Evolutionary conservation across 2,329 filamentous ascomycete genomes (phyloP).

Genomic region (Trichophyton equinum): DNA sequence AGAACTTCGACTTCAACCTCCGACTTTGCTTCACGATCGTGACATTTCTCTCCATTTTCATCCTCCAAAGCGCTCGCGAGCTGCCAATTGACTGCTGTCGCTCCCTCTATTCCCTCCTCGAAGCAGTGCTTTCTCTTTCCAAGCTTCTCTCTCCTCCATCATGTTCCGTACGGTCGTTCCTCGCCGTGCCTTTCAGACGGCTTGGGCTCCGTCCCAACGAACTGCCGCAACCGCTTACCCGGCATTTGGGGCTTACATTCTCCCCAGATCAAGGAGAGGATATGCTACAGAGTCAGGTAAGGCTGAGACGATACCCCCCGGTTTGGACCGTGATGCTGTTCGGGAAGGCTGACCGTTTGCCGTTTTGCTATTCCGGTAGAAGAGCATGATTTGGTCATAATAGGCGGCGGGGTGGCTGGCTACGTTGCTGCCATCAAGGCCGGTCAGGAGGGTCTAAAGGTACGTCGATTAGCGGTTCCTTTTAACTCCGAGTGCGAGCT

Average conservation of each 20-base stretch:
- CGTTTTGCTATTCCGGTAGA: conserved; percentile 39
- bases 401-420: conserved; percentile 93
- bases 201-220: conserved; percentile 26
- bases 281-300: conserved; percentile 42
- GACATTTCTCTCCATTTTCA: conserved; percentile 16
- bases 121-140: conserved; percentile 11
- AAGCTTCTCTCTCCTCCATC: conserved; percentile 20
- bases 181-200: conserved; percentile 36
- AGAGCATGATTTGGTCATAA: conserved; percentile 94
- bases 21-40: conserved; percentile 1
- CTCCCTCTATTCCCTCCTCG: conserved; percentile 15
- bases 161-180: conserved; percentile 44
- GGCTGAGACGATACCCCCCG: not conserved
- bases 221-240: conserved; percentile 25
- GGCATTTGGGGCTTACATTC: conserved; percentile 33
- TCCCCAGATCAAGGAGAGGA: conserved; percentile 42
- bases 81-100: not conserved
- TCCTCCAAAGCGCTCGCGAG: conserved; percentile 13
- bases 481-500: not conserved
- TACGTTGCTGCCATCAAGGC: conserved; percentile 99
- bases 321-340: not conserved
- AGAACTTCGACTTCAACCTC: conserved; percentile 3
- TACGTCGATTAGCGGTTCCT: conserved; percentile 29
- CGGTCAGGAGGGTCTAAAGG: conserved; percentile 92
- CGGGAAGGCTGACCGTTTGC: conserved; percentile 11